Evolutionary conservation across 441 rosid genomes (phyloP).

Genomic region (Viola pubescens): DNA sequence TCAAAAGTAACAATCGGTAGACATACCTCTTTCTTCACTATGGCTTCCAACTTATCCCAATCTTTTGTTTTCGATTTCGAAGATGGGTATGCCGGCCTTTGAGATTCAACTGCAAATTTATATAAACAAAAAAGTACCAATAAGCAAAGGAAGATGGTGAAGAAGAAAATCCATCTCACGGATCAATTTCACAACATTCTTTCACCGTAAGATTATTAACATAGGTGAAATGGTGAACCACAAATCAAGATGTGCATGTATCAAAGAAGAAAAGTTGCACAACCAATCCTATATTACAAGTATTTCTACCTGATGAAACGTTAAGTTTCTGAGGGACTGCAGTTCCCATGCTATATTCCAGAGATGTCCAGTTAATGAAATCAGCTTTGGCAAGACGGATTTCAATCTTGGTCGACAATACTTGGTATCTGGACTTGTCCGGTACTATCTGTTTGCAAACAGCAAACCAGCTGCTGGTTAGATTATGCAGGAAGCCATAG

Average conservation of each 20-base stretch:
- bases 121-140: background rate
- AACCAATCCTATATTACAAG: no score
- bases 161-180: no score
- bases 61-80: slow-evolving; percentile 52
- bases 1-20: background rate
- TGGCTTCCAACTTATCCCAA: slow-evolving; percentile 88
- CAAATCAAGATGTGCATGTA: no score
- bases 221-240: no score
- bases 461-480: background rate
- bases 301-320: slow-evolving; percentile 10
- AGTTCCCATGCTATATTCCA: slow-evolving; percentile 38
- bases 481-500: background rate
- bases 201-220: no score
- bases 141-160: no score
- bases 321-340: slow-evolving; percentile 5
- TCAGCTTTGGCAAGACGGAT: slow-evolving; percentile 57
- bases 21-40: slow-evolving; percentile 55
- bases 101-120: slow-evolving; percentile 12
- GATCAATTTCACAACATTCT: no score
- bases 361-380: slow-evolving; percentile 42
- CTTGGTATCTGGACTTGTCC: slow-evolving; percentile 37
- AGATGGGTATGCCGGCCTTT: slow-evolving; percentile 61
- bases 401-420: slow-evolving; percentile 55
- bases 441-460: slow-evolving; percentile 42
- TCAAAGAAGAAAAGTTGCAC: no score